These are phyloP conservation scores for Termitomyces sp. DNA, from an alignment of 1,284 basidiomycete genomes.

Conservation along the genomic window DNA sequence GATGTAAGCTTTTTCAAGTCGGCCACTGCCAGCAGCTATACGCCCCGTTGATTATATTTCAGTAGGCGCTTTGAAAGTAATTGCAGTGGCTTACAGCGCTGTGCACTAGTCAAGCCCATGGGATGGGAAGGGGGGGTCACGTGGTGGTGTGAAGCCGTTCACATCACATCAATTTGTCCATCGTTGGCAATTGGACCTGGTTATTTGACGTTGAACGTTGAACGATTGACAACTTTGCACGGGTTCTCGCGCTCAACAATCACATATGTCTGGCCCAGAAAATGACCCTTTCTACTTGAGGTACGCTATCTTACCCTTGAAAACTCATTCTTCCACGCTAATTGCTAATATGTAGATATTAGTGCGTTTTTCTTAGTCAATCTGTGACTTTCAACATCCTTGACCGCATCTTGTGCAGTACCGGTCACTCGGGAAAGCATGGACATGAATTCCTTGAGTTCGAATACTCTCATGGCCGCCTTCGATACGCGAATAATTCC, in stretches of 20 bases:
- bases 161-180: no score
- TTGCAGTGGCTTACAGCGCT: no score
- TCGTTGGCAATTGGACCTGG: no score
- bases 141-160: conserved; percentile 2
- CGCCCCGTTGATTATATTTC: no score
- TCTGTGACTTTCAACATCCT: not conserved
- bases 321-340: conserved; percentile 4
- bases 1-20: no score
- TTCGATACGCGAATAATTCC: conserved; percentile 98
- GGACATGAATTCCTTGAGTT: conserved; percentile 99
- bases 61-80: no score
- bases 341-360: conserved; percentile 58
- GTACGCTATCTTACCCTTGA: conserved; percentile 35
- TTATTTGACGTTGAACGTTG: no score
- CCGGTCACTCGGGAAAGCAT: conserved; percentile 92
- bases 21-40: no score
- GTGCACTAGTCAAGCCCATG: no score
- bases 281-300: conserved; percentile 68
- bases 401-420: conserved; percentile 43
- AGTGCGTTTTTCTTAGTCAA: conserved; percentile 40
- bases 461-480: conserved; percentile 92
- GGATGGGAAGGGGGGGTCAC: no score
- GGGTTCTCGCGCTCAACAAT: not conserved
- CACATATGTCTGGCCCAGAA: conserved; percentile 40
- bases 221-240: not conserved